A percentile compares a stretch with the other conserved stretches of the same genome.
phyloP scores from a whole-genome alignment of 805 yeast genomes.

The Ogataea pilisensis region DNA sequence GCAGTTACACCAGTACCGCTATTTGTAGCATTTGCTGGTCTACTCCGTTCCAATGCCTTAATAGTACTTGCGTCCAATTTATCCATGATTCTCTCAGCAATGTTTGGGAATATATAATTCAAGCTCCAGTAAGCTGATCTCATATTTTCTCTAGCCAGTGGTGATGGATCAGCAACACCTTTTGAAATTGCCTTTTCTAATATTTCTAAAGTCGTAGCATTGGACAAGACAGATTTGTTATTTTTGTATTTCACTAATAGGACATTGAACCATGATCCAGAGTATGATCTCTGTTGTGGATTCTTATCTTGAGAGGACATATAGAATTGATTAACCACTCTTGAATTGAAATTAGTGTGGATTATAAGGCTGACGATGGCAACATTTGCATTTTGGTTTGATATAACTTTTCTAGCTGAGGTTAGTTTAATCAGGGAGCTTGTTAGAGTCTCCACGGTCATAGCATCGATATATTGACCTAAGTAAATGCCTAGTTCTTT shows the following conservation, averaged over 20 bases:
- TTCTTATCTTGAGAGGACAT: constrained; percentile 63
- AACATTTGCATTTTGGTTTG: constrained; percentile 54
- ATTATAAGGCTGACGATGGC: constrained; percentile 53
- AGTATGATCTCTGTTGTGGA: constrained; percentile 62
- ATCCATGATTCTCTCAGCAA: constrained; percentile 38
- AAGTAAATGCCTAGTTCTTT: constrained; percentile 56
- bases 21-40: constrained; percentile 34
- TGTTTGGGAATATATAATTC: constrained; percentile 47
- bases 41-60: constrained; percentile 60
- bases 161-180: constrained; percentile 75
- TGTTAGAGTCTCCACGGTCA: constrained; percentile 45
- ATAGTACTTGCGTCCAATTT: constrained; percentile 42
- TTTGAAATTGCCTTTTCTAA: constrained; percentile 50
- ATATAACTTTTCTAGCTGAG: constrained; percentile 58
- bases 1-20: constrained; percentile 8
- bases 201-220: constrained; percentile 35
- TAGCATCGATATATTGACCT: constrained; percentile 38
- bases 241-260: constrained; percentile 48
- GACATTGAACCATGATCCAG: constrained; percentile 68
- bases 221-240: constrained; percentile 27
- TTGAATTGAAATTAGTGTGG: constrained; percentile 49
- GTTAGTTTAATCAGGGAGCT: constrained; percentile 49
- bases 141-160: constrained; percentile 71
- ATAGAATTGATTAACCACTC: constrained; percentile 47
- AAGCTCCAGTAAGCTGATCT: constrained; percentile 73